Base-by-base conservation (phyloP, 2,329 filamentous ascomycete genomes). In the Hymenoscyphus albidus region DNA sequence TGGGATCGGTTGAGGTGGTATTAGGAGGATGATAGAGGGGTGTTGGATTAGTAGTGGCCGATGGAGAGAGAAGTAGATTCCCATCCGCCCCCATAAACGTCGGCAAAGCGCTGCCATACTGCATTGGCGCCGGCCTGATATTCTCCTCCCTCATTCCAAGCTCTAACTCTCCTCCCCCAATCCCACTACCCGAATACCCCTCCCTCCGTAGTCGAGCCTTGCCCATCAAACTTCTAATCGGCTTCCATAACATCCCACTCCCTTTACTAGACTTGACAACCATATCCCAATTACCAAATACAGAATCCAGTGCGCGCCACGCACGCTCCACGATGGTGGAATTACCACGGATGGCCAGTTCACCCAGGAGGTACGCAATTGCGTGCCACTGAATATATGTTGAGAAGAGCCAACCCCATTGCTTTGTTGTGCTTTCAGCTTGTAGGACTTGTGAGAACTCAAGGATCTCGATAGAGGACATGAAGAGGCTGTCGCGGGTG, bases 241-340 rank as follows among this genome's bases (percentile, higher is more conserved):
- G 87, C 55, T 83, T 82, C 87, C 88, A 90, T 0, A 89, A 75
- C 77, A 85, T 83, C 2, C 84, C 82, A 61, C 80, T 81, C 4
- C 48, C 48, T 62, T 80, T 81, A n/a, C 76, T 75, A 16, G 77
- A 69, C 12, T 48, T 59, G 2, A 72, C 67, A 1, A 63, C 64
- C 5, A 58, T 63, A 22, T 62, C 69, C 73, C 72, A 74, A 31
- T 69, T 65, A 1, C 56, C 56, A 55, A 75, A 76, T 1, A 71
- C 65, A n/a, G 63, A 51, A 38, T 80, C 76, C 5, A 80, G 68
- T 2, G 75, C 75, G 16, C 71, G 65, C 79, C 79, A 81, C 2
- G 77, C 78, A 16, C 78, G 70, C 22, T 80, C 78, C 2, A 78
- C 73, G 6, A 77, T 73, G 1, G 74, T 69, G 1, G 76, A 78